Base-by-base conservation (phyloP, 2,329 filamentous ascomycete species). In the Sporothrix schenckii region DNA sequence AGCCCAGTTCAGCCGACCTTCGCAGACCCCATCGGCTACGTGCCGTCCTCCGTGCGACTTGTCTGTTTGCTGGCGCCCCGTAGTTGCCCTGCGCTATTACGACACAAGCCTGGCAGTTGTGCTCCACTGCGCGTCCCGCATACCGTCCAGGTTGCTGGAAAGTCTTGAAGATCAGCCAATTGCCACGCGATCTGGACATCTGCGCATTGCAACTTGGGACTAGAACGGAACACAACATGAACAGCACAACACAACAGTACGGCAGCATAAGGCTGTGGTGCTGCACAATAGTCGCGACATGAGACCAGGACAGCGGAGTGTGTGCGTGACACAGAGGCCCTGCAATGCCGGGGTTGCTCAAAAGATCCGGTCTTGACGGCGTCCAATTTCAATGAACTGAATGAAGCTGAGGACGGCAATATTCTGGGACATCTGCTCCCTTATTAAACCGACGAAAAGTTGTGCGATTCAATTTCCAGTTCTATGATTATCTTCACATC, bases 41-140 rank as follows among this genome's bases (percentile, higher is more conserved):
- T 41, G 30, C 56, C 56, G 56, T 61, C 34, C 56, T 24, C 34
- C 56, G 56, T 61, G 56, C 56, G 13, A 13, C 30, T 10, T 4
- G 30, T 3, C 47, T 16, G 47, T 49, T 7, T 7, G 34, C 11
- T 44, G 56, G 53, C 27, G 41, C 53, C 56, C 34, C 41, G 56
- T 34, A 60, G 21, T 27, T 27, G 21, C 14, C 6, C 21, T 65
- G 41, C 60, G 30, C 60, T 30, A 34, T 65, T 34, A 34, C 61
- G 44, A 50, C 24, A 65, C 44, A 50, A 44, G 61, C 24, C 41
- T 65, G 27, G 61, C 61, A 50, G 24, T 65, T 65, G 61, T 30
- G 61, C 61, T 65, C 44, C 44, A 65, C 61, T 65, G 21, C 19
- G 21, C 60, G 60, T 49, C 60, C 60, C 61, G 24, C 58, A 39